These are phyloP conservation scores for Zygotorulaspora sp. DNA, from an alignment of 805 yeast genomes.

Conservation along the genomic window DNA sequence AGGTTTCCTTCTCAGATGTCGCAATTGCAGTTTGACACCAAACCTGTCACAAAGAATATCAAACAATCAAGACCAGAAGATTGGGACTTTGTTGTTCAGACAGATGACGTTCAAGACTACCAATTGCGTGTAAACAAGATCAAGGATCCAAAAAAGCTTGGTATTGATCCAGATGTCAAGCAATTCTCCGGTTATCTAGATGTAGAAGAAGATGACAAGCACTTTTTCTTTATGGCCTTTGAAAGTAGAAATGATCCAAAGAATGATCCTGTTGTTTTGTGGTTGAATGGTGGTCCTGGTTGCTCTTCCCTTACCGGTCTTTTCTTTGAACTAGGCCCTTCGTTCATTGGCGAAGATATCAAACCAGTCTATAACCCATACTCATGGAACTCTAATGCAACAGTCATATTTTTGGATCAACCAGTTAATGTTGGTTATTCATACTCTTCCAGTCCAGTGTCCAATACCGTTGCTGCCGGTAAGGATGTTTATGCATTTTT, in stretches of 20 bases:
- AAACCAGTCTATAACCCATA: slow-evolving; percentile 67
- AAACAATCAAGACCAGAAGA: slow-evolving; percentile 32
- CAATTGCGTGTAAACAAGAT: slow-evolving; percentile 56
- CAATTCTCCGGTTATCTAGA: slow-evolving; percentile 87
- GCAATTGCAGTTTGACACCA: slow-evolving; percentile 46
- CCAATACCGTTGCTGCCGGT: slow-evolving; percentile 77
- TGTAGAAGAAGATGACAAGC: slow-evolving; percentile 77
- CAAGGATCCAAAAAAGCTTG: slow-evolving; percentile 57
- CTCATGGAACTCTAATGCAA: slow-evolving; percentile 82
- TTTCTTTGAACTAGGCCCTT: slow-evolving; percentile 82
- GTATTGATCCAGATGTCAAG: slow-evolving; percentile 68
- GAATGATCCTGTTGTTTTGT: slow-evolving; percentile 77
- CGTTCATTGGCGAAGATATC: slow-evolving; percentile 56
- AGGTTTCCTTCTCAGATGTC: slow-evolving; percentile 52
- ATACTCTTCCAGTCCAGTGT: slow-evolving; percentile 57
- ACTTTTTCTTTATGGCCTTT: slow-evolving; percentile 79
- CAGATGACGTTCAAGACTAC: slow-evolving; percentile 43
- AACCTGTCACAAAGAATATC: slow-evolving; percentile 34
- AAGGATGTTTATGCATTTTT: slow-evolving; percentile 76
- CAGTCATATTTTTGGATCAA: slow-evolving; percentile 82
- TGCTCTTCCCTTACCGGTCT: slow-evolving; percentile 85
- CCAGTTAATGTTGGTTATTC: slow-evolving; percentile 85
- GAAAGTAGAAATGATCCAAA: slow-evolving; percentile 86
- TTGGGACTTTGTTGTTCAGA: slow-evolving; percentile 32
- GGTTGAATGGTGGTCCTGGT: slow-evolving; percentile 96